Conservation (phyloP, 176 grass and related monocot genomes). For the Carex myosuroides region DNA sequence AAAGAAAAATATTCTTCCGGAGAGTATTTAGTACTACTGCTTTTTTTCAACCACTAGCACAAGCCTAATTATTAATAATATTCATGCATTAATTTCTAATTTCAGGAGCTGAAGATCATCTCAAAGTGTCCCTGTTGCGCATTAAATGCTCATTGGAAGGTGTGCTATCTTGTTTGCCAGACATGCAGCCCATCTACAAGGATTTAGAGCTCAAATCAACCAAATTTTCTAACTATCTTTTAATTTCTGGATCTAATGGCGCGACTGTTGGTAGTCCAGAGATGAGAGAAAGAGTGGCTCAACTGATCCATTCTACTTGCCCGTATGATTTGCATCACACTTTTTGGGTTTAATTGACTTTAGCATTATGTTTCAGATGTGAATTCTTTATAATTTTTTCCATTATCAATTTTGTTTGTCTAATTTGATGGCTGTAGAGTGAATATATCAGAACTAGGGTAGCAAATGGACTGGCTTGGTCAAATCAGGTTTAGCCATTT, state of each 20-base stretch:
- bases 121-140: slow-evolving; percentile 84
- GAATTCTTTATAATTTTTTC: not conserved
- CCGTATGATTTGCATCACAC: slow-evolving; percentile 37
- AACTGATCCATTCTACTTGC: slow-evolving; percentile 66
- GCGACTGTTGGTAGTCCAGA: slow-evolving; percentile 67
- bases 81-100: slow-evolving; percentile 5
- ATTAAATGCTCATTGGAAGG: slow-evolving; percentile 88
- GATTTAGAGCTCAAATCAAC: slow-evolving; percentile 43
- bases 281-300: slow-evolving; percentile 82
- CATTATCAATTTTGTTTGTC: not conserved
- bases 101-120: slow-evolving; percentile 72
- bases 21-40: not conserved
- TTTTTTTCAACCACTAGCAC: not conserved
- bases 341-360: not conserved
- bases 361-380: not conserved
- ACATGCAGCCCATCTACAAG: slow-evolving; percentile 64
- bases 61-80: not conserved
- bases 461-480: not conserved
- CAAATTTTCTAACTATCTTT: slow-evolving; percentile 26
- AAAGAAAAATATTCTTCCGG: not conserved
- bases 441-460: not conserved
- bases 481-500: not conserved
- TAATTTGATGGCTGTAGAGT: not conserved
- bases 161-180: slow-evolving; percentile 96
- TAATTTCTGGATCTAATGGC: slow-evolving; percentile 75